Percentiles rank a stretch among this genome's conserved stretches.
Conservation (phyloP, 768 basidiomycete genomes). For the Tricholoma matsutake region DNA sequence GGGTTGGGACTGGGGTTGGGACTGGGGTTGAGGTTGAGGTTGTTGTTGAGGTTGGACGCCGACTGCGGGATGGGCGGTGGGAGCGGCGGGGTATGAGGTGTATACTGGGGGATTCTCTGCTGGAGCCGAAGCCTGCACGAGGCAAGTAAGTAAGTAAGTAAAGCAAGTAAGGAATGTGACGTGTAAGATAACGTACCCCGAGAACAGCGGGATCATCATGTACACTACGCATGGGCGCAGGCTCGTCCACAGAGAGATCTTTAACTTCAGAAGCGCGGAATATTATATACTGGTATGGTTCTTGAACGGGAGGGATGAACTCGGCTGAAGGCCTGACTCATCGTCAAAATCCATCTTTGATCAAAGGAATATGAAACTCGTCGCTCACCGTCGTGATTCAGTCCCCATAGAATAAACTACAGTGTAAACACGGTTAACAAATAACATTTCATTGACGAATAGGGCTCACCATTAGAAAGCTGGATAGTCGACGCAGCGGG, state of each 20-base stretch:
- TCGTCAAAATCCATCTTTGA: neutral
- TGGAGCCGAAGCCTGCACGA: conserved; percentile 1
- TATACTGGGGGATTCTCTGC: conserved; percentile 3
- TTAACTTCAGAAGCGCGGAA: conserved; percentile 90
- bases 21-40: neutral
- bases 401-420: conserved; percentile 87
- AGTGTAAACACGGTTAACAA: conserved; percentile 5
- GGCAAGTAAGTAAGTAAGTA: neutral
- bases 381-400: conserved; percentile 79
- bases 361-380: conserved; percentile 34
- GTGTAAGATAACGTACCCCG: conserved; percentile 42
- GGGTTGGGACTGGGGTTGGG: neutral
- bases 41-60: conserved; percentile 22
- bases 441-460: neutral
- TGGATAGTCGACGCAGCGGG: conserved; percentile 83
- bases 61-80: conserved; percentile 24
- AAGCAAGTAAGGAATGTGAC: neutral
- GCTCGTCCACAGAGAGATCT: conserved; percentile 82
- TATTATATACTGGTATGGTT: conserved; percentile 87
- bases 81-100: conserved; percentile 9
- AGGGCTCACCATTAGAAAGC: conserved; percentile 71
- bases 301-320: conserved; percentile 80
- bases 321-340: conserved; percentile 59
- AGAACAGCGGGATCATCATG: conserved; percentile 85
- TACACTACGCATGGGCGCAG: conserved; percentile 55